Evolutionary conservation across 371 early-diverging fungal genomes (phyloP), one percentile per base, ranked within the genome.

Genomic region (Lichtheimia hyalospora): DNA sequence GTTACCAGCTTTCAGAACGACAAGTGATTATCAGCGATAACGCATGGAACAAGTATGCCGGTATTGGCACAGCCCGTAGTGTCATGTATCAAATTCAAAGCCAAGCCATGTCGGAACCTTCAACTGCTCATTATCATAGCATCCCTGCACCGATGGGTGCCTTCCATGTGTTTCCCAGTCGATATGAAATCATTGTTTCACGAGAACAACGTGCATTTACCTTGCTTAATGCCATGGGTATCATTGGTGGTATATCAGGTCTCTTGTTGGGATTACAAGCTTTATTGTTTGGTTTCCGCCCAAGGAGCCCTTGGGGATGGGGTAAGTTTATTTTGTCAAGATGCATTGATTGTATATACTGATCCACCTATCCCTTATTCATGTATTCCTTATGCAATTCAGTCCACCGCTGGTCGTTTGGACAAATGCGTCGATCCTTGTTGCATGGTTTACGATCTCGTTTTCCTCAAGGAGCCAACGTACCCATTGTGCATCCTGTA

Each of bases 191-290:
- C 1, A 52, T 51, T 0, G 62, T 74, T 3, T 24, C 60, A 8
- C 41, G 62, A 20, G 74, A 74, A 42, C 71, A 70, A 23, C 57
- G 69, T 1, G 69, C 69, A 6, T 74, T 70, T n/a, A 68, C 71
- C 0, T 46, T 74, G n/a, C 49, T 74, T 1, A 66, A 71, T 40
- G 71, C 68, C 0, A 66, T 71, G 62, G 74, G 74, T 2, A 63
- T 71, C 13, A 43, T 74, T 16, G 74, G 74, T n/a, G 74, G 74
- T 52, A 68, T 74, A 3, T 59, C 67, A 49, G 74, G 74, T 2
- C 39, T 74, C 7, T 58, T 70, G 23, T 52, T 71, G 6, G 68
- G 64, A 2, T 44, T 63, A 40, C 69, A 68, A 28, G 52, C 62
- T 2, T 64, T 55, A 25, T 28, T 74, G 42, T 74, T 74, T 62